A percentile compares a stretch with the other conserved stretches of the same genome.
These are phyloP conservation scores for Ploettnerulaceae sp. DNA, from an alignment of 2,329 filamentous ascomycete genomes.

Conservation along the genomic window DNA sequence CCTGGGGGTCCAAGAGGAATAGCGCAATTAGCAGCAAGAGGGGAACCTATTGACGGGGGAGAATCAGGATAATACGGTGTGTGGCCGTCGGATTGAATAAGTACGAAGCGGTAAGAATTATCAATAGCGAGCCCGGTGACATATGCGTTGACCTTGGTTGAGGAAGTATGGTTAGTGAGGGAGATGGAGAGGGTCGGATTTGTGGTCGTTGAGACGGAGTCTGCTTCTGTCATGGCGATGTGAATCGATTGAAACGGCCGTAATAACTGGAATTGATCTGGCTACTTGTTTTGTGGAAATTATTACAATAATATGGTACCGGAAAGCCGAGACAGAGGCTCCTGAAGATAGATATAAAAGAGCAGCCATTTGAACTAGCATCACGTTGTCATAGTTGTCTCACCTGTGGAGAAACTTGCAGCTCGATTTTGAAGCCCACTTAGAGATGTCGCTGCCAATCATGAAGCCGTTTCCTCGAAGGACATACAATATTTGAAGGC, in stretches of 20 bases:
- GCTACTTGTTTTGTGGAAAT: too few species aligned
- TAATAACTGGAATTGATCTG: neutral
- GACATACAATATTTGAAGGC: too few species aligned
- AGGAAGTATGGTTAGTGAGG: slow-evolving; percentile 60
- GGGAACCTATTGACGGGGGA: slow-evolving; percentile 45
- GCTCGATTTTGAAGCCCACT: too few species aligned
- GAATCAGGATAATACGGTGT: slow-evolving; percentile 60
- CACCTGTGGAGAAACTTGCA: too few species aligned
- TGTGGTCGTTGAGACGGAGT: slow-evolving; percentile 1
- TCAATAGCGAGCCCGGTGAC: slow-evolving; percentile 62
- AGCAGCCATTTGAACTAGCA: too few species aligned
- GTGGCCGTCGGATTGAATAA: slow-evolving; percentile 61
- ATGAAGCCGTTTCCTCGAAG: too few species aligned
- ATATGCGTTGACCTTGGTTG: slow-evolving; percentile 58
- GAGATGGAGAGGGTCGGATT: slow-evolving; percentile 46
- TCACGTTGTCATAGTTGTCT: too few species aligned
- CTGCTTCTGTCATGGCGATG: neutral
- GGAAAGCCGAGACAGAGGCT: too few species aligned
- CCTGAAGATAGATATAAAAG: too few species aligned
- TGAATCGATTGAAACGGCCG: neutral
- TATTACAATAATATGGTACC: too few species aligned
- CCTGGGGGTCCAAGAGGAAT: slow-evolving; percentile 58
- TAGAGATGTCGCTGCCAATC: too few species aligned
- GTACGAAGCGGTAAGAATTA: slow-evolving; percentile 53
- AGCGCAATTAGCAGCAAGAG: slow-evolving; percentile 52